phyloP scores from a whole-genome alignment of 202 grass and related monocot species.

The Setaria italica region DNA sequence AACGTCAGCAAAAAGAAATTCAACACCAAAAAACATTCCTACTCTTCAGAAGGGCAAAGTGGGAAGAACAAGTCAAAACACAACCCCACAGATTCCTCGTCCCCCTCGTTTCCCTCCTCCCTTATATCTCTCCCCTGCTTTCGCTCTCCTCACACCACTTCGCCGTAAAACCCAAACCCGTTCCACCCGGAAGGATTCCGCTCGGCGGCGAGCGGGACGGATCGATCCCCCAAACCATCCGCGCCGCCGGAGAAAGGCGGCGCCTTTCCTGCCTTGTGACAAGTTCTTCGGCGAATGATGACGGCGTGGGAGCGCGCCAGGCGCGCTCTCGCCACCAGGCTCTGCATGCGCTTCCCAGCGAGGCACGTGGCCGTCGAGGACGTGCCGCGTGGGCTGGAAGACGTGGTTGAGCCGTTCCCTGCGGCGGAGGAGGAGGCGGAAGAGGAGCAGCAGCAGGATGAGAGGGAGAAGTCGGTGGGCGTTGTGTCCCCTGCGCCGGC shows the following conservation, averaged over 20 bases:
- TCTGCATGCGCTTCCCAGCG: slow-evolving; percentile 49
- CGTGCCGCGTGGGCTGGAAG: neutral
- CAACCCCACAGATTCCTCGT: neutral
- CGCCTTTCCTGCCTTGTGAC: neutral
- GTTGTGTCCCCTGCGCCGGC: slow-evolving; percentile 1
- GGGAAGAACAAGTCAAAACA: slow-evolving; percentile 48
- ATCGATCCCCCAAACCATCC: slow-evolving; percentile 16
- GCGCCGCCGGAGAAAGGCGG: neutral
- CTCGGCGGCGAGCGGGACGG: neutral
- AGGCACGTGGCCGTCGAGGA: slow-evolving; percentile 28
- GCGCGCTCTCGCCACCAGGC: slow-evolving; percentile 47
- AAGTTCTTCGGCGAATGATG: slow-evolving; percentile 46
- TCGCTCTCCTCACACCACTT: slow-evolving; percentile 37
- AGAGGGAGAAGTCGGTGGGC: slow-evolving; percentile 13
- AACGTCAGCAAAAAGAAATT: slow-evolving; percentile 12
- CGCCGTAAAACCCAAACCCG: slow-evolving; percentile 32
- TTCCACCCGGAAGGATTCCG: slow-evolving; percentile 17
- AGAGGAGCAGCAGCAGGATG: neutral
- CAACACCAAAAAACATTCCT: neutral
- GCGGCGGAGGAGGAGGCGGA: neutral
- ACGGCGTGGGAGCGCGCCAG: slow-evolving; percentile 63
- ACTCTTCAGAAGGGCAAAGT: slow-evolving; percentile 18
- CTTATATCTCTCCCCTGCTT: slow-evolving; percentile 44
- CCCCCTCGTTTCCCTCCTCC: slow-evolving; percentile 25
- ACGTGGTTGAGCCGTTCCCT: neutral